Percentiles rank a stretch among this genome's conserved stretches.
These are phyloP conservation scores for Elsinoe ampelina DNA, from an alignment of 2,329 filamentous ascomycete genomes.

Conservation along the genomic window DNA sequence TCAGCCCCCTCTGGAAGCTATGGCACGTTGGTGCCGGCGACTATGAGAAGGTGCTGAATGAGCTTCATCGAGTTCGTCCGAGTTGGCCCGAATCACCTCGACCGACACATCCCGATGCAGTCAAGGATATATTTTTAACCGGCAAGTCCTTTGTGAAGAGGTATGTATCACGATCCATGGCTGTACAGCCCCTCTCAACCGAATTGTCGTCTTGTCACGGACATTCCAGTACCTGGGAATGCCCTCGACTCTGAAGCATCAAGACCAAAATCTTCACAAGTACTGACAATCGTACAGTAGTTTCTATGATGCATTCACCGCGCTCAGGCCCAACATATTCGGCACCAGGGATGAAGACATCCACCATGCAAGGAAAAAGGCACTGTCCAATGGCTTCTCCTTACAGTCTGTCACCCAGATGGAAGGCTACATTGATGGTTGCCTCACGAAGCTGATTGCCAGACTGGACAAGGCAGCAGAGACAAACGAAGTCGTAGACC, in stretches of 20 bases:
- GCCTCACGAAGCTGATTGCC: neutral
- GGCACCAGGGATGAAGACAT: slow-evolving; percentile 7
- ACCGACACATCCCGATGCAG: neutral
- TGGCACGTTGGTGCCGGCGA: slow-evolving; percentile 1
- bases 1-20: slow-evolving; percentile 6
- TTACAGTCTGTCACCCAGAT: slow-evolving; percentile 7
- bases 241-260: neutral
- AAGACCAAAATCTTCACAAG: neutral
- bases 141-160: slow-evolving; percentile 8
- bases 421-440: slow-evolving; percentile 1
- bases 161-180: neutral
- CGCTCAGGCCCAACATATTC: slow-evolving; percentile 5
- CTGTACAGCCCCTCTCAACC: neutral
- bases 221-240: neutral
- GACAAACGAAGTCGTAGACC: neutral
- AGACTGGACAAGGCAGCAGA: neutral
- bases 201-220: neutral
- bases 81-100: slow-evolving; percentile 4
- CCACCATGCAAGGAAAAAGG: slow-evolving; percentile 7
- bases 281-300: neutral
- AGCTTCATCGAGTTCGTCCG: neutral
- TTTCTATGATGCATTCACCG: slow-evolving; percentile 11
- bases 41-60: neutral
- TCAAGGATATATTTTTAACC: slow-evolving; percentile 1
- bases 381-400: slow-evolving; percentile 5